Evolutionary conservation across 2,329 filamentous ascomycete species (phyloP).

Genomic region (Neodidymelliopsis sp.): DNA sequence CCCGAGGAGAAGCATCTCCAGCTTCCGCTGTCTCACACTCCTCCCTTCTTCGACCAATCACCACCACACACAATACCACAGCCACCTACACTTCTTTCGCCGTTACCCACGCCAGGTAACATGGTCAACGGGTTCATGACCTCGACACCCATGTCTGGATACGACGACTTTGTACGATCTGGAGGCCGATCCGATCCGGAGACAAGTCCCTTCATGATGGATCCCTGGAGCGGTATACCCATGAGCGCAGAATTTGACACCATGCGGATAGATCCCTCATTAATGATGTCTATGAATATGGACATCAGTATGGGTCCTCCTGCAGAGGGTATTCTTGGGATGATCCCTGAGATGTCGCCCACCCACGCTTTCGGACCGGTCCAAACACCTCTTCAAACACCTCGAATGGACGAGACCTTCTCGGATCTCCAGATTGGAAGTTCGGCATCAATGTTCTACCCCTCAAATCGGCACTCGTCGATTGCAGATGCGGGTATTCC

Average conservation of each 20-base stretch:
- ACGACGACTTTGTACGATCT: constrained; percentile 54
- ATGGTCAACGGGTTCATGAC: constrained; percentile 52
- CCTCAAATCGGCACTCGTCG: constrained; percentile 51
- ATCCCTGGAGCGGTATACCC: constrained; percentile 56
- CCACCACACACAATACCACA: constrained; percentile 44
- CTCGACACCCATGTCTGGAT: constrained; percentile 56
- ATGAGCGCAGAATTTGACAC: constrained; percentile 55
- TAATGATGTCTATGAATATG: constrained; percentile 56
- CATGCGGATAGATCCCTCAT: constrained; percentile 55
- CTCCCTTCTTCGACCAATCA: constrained; percentile 54
- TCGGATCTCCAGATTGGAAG: constrained; percentile 56
- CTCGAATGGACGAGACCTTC: constrained; percentile 56
- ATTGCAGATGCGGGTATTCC: constrained; percentile 47
- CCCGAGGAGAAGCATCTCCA: constrained; percentile 44
- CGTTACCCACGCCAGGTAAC: constrained; percentile 48
- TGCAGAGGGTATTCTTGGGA: constrained; percentile 52
- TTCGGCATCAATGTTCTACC: constrained; percentile 52
- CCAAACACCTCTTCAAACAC: constrained; percentile 57
- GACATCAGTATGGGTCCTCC: constrained; percentile 53
- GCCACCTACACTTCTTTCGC: constrained; percentile 45
- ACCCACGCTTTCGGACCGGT: constrained; percentile 49
- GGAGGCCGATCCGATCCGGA: constrained; percentile 53
- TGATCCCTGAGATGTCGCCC: constrained; percentile 55
- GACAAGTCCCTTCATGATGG: constrained; percentile 58
- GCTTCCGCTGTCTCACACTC: constrained; percentile 39